phyloP scores from a whole-genome alignment of 345 rosid genomes.

The Arabis alpina region DNA sequence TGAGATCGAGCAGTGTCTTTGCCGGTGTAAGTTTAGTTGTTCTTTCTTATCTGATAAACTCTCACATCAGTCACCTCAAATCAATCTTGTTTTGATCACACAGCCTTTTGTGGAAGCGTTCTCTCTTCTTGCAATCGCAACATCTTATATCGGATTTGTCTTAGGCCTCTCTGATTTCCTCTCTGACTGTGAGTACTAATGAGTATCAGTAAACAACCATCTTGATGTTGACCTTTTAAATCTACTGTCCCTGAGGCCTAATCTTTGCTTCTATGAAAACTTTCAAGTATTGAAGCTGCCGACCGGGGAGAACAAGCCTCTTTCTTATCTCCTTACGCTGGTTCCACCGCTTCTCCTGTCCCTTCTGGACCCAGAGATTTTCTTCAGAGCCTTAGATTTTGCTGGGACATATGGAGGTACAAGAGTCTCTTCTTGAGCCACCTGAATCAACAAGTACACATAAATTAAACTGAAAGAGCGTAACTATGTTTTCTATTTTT shows the following conservation, averaged over 20 bases:
- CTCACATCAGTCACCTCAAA: conserved; percentile 16
- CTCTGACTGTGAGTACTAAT: conserved; percentile 72
- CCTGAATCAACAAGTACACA: neutral
- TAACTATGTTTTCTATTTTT: conserved; percentile 8
- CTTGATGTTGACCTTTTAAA: neutral
- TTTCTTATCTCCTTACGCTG: conserved; percentile 71
- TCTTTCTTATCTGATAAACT: conserved; percentile 18
- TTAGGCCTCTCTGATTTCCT: conserved; percentile 88
- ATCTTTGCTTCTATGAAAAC: neutral
- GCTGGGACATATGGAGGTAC: conserved; percentile 97
- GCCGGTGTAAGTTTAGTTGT: conserved; percentile 69
- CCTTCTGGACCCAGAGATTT: conserved; percentile 84
- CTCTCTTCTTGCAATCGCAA: conserved; percentile 88
- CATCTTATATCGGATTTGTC: conserved; percentile 88
- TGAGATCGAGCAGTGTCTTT: conserved; percentile 62
- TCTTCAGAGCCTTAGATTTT: conserved; percentile 91
- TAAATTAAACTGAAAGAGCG: neutral
- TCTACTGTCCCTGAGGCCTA: neutral
- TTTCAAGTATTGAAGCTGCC: conserved; percentile 78
- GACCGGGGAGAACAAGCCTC: conserved; percentile 59
- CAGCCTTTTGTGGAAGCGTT: conserved; percentile 86
- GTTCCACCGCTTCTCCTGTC: conserved; percentile 76
- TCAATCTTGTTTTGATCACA: conserved; percentile 35
- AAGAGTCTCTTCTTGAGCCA: conserved; percentile 11
- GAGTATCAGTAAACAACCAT: neutral